Conservation (phyloP, 257 asterid species). For the Asclepias syriaca region DNA sequence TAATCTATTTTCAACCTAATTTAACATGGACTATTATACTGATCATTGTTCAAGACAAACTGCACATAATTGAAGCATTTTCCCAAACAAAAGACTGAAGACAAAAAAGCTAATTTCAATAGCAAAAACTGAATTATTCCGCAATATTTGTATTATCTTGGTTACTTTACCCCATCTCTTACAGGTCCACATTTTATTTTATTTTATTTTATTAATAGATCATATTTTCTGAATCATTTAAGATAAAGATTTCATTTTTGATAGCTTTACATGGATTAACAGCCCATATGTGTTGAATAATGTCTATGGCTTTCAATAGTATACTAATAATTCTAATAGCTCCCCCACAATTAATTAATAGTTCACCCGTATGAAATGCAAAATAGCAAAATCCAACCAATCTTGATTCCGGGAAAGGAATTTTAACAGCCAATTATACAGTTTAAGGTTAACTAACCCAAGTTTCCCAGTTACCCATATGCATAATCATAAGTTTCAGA, state of each 20-base stretch:
- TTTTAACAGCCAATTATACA: too few species aligned
- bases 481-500: background rate
- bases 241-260: background rate
- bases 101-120: background rate
- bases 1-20: background rate
- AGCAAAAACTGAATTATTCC: background rate
- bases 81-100: background rate
- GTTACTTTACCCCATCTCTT: background rate
- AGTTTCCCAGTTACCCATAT: background rate
- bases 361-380: background rate
- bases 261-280: background rate
- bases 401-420: background rate
- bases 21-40: background rate
- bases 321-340: background rate
- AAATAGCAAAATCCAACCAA: background rate
- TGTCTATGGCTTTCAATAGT: background rate
- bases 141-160: background rate
- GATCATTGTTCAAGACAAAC: background rate
- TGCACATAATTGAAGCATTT: background rate
- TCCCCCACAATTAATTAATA: background rate
- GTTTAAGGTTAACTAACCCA: background rate
- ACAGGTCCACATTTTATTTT: background rate
- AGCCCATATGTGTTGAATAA: background rate
- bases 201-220: background rate
- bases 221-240: background rate